phyloP scores from a whole-genome alignment of 2,329 filamentous ascomycete genomes.

The Stagonosporopsis cucurbitacearum region DNA sequence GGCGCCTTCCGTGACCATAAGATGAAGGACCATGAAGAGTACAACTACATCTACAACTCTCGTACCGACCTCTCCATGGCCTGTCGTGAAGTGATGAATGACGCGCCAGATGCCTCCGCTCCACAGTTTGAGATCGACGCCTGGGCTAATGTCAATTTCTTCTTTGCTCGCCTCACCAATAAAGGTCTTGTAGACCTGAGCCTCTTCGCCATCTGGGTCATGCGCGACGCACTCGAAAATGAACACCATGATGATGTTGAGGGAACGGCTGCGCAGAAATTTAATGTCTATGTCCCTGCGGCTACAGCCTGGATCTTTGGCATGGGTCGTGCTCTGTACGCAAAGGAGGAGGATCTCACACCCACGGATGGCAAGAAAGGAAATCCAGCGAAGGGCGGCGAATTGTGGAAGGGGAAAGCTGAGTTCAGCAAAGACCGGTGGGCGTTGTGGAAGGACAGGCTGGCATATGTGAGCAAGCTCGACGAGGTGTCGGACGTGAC shows the following conservation, averaged over 20 bases:
- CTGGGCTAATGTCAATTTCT: conserved; percentile 43
- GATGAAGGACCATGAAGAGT: conserved; percentile 25
- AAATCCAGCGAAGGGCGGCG: conserved; percentile 38
- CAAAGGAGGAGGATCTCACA: conserved; percentile 37
- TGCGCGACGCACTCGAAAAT: conserved; percentile 40
- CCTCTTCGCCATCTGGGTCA: conserved; percentile 38
- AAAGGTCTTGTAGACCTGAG: conserved; percentile 24
- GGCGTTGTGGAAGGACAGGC: conserved; percentile 43
- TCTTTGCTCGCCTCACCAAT: conserved; percentile 35
- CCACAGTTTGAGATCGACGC: conserved; percentile 34
- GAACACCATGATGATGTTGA: conserved; percentile 23
- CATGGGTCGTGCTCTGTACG: conserved; percentile 29
- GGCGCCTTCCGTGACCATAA: conserved; percentile 35
- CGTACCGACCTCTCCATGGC: conserved; percentile 35
- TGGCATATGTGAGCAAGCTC: conserved; percentile 30
- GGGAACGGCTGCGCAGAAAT: conserved; percentile 30
- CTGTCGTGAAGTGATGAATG: conserved; percentile 41
- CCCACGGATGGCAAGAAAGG: conserved; percentile 34
- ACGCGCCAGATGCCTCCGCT: conserved; percentile 30
- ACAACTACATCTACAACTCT: conserved; percentile 28
- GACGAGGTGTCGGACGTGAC: conserved; percentile 33
- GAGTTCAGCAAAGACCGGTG: conserved; percentile 43
- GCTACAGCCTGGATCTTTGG: conserved; percentile 40
- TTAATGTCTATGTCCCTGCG: conserved; percentile 37
- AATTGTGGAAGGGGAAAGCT: conserved; percentile 38